Base-by-base conservation (phyloP, 1,284 basidiomycete species). In the Mrakiaceae sp. region DNA sequence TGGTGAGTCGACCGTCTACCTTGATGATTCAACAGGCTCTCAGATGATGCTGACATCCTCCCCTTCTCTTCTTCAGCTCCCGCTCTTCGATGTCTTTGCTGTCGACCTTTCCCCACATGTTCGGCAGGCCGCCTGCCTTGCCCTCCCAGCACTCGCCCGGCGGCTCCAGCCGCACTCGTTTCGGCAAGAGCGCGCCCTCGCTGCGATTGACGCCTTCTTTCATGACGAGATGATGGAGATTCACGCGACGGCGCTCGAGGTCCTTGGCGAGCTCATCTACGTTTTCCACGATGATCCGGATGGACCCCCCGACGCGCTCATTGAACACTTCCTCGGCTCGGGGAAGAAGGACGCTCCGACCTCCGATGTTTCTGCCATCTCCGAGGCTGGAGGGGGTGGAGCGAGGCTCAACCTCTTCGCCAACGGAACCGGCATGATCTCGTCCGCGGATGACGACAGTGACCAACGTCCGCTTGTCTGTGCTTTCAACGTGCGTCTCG, bases 261-360 rank as follows among this genome's bases (percentile, higher is more conserved):
- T 90, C 48, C 83, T 97, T 6, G 95, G 94, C 5, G 94, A 98
- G 74, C 84, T 94, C 40, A 84, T 98, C 68, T 85, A 90, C 74
- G 84, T 90, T 5, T 98, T 98, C 74, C 80, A 83, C 63, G 78
- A 82, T 27, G 82, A 85, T 70, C 72, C 74, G 0, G 64, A 69
- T 4, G 88, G 88, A 0, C 87, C 87, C 8, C 94, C 94, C 1
- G 74, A 81, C n/a, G 84, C 90, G 72, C 81, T 98, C 1, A 73
- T 98, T 7, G 79, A 82, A 40, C 80, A 94, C 63, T 98, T 90
- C 75, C 76, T 89, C 57, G 87, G 82, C 50, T 60, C 53, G 60
- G 63, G 61, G 11, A 61, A 67, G 52, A 58, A 67, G 44, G 64
- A 68, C 27, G 44, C 48, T n/a, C 48, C 8, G n/a, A 54, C 16